Evolutionary conservation across 768 basidiomycete species (phyloP), one percentile per base, ranked within the genome.

Genomic region (Chalciporus chontae): DNA sequence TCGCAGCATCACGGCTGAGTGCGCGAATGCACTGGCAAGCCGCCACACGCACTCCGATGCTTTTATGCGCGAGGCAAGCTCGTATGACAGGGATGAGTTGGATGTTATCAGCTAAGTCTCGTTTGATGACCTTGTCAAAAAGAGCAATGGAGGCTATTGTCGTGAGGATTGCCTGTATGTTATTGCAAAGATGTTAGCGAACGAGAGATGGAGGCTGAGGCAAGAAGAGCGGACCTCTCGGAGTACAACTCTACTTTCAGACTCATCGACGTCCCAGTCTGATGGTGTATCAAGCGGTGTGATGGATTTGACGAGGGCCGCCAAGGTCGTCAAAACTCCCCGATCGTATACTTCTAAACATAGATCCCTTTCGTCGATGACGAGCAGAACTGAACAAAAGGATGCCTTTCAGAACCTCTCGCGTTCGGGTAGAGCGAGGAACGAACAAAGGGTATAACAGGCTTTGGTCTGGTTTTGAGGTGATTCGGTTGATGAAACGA

Each of bases 1-100:
- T 85, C 0, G 83, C 78, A 2, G 94, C 84, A 8, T 84, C 84
- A 19, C 95, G 78, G 36, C 83, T 83, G 34, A 98, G 73, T 0
- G 88, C 87, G 14, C 94, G 75, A 1, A 91, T 77, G 55, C 87
- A 87, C 58, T 95, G 94, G 59, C 90, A 93, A 0, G 90, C 88
- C 0, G 90, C 90, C 40, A 88, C 90, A 6, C 93, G 81, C 3
- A 94, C 85, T 1, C 88, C 90, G 14, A 83, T 73, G 48, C 85
- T 78, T 0, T 73, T 76, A 47, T 90, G 84, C 0, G 73, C 55
- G 8, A 94, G 74, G 11, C 78, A 78, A 2, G 65, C 60, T 49
- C 79, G 74, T 27, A 91, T 65, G 21, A 76, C 66, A 5, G 78
- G 77, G 21, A 87, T 58, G 41, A 91, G 68, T 3, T 71, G 71